Conservation (phyloP, 1,284 basidiomycete genomes). For the Sparassis latifolia region DNA sequence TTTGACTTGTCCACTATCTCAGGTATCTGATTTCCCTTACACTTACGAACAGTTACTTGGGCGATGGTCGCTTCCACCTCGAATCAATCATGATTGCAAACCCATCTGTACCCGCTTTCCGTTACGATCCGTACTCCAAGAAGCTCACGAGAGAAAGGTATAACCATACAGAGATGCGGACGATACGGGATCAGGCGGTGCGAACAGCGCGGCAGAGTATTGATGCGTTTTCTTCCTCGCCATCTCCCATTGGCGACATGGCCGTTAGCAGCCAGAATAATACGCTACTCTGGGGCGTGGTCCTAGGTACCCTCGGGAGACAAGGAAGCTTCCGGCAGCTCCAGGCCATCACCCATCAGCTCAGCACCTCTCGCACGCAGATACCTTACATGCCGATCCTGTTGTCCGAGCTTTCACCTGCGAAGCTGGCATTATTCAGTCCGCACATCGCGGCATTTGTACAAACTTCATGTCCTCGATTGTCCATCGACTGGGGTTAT, state of each 20-base stretch:
- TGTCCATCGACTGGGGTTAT: conserved; percentile 98
- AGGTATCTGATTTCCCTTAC: not conserved
- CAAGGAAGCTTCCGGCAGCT: conserved; percentile 92
- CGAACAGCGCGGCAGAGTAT: conserved; percentile 66
- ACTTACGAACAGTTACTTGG: conserved; percentile 69
- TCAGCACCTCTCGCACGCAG: conserved; percentile 41
- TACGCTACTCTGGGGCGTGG: conserved; percentile 76
- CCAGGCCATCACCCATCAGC: conserved; percentile 73
- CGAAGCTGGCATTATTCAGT: conserved; percentile 84
- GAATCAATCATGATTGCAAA: conserved; percentile 99
- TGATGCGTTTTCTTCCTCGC: conserved; percentile 20
- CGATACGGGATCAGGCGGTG: conserved; percentile 73
- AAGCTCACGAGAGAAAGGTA: conserved; percentile 93
- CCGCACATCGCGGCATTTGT: conserved; percentile 83
- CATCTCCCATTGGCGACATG: conserved; percentile 1
- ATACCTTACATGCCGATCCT: conserved; percentile 85
- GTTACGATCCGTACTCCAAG: conserved; percentile 98
- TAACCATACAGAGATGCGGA: conserved; percentile 85
- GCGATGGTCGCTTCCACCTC: conserved; percentile 96
- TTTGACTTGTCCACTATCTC: not conserved
- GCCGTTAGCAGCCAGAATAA: conserved; percentile 10
- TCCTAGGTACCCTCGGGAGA: conserved; percentile 91
- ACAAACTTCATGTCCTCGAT: conserved; percentile 91
- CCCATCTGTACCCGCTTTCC: conserved; percentile 91
- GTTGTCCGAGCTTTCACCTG: conserved; percentile 92